Evolutionary conservation across 1,139 yeast genomes (phyloP).

Genomic region (Candida pseudoviswanathii): DNA sequence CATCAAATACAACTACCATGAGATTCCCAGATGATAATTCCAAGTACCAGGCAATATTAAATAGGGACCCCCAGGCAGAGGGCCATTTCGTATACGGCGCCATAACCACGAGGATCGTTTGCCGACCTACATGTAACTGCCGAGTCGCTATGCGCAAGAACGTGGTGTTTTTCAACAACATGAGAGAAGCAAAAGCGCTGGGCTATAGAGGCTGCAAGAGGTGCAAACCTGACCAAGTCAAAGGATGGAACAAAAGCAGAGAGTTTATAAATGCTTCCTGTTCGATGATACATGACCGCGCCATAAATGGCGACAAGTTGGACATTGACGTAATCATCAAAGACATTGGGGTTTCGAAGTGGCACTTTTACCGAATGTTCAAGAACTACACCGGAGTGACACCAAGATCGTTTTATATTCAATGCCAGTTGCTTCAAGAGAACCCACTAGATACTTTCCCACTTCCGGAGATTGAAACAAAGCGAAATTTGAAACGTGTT

Average conservation of each 20-base stretch:
- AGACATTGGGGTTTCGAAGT: slow-evolving; percentile 23
- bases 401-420: slow-evolving; percentile 20
- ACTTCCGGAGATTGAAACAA: slow-evolving; percentile 14
- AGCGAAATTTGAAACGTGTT: slow-evolving; percentile 10
- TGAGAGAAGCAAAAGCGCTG: slow-evolving; percentile 10
- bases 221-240: slow-evolving; percentile 13
- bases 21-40: slow-evolving; percentile 2
- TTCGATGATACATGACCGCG: slow-evolving; percentile 10
- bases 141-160: slow-evolving; percentile 14
- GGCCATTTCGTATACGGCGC: slow-evolving; percentile 15
- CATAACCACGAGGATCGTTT: slow-evolving; percentile 13
- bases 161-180: slow-evolving; percentile 10
- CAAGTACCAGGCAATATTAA: slow-evolving; percentile 3
- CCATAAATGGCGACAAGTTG: slow-evolving; percentile 9
- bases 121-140: slow-evolving; percentile 17
- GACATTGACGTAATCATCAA: slow-evolving; percentile 11
- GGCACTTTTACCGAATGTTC: slow-evolving; percentile 28
- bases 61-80: slow-evolving; percentile 15
- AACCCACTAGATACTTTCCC: slow-evolving; percentile 11
- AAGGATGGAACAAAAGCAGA: slow-evolving; percentile 17
- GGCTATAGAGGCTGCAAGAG: slow-evolving; percentile 15
- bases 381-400: slow-evolving; percentile 24
- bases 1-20: background rate
- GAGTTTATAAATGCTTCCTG: slow-evolving; percentile 15
- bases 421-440: slow-evolving; percentile 12